Evolutionary conservation across 1,139 yeast species (phyloP).

Genomic region (Blastobotrys buckinghamii): DNA sequence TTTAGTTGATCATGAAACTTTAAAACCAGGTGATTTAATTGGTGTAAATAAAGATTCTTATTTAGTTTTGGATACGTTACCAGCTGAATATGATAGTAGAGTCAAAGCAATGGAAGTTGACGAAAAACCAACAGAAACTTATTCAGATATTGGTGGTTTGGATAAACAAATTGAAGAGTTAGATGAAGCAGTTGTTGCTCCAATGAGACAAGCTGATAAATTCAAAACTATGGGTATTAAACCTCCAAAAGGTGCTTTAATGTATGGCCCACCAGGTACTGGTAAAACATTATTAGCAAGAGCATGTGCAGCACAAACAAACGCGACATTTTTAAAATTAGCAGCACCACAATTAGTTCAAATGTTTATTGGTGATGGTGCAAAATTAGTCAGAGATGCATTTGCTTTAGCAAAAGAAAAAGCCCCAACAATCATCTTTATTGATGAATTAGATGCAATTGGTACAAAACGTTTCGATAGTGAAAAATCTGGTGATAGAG

Average conservation of each 20-base stretch:
- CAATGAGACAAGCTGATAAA: constrained; percentile 97
- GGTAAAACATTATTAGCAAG: constrained; percentile 96
- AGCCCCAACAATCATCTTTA: constrained; percentile 95
- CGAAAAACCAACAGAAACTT: constrained; percentile 95
- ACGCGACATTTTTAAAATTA: constrained; percentile 92
- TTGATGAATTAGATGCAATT: constrained; percentile 97
- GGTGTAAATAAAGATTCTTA: constrained; percentile 98
- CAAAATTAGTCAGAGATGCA: constrained; percentile 95
- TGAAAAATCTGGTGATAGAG: constrained; percentile 96
- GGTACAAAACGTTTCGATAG: constrained; percentile 98
- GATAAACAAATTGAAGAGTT: constrained; percentile 97
- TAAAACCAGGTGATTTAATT: constrained; percentile 93
- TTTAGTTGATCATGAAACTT: constrained; percentile 76
- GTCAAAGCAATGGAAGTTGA: constrained; percentile 99
- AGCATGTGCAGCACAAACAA: constrained; percentile 99
- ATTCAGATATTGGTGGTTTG: constrained; percentile 94
- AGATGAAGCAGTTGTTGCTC: constrained; percentile 95
- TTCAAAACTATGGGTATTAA: constrained; percentile 88
- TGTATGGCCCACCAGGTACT: constrained; percentile 99
- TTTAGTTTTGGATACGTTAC: constrained; percentile 85
- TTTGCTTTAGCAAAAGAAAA: constrained; percentile 98
- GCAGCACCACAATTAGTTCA: constrained; percentile 99
- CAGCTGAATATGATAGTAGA: constrained; percentile 94
- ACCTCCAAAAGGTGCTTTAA: constrained; percentile 96
- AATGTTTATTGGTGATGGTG: constrained; percentile 99